A percentile compares a stretch with the other conserved stretches of the same genome.
phyloP scores from a whole-genome alignment of 257 asterid species.

The Solanum ahanhuiri region DNA sequence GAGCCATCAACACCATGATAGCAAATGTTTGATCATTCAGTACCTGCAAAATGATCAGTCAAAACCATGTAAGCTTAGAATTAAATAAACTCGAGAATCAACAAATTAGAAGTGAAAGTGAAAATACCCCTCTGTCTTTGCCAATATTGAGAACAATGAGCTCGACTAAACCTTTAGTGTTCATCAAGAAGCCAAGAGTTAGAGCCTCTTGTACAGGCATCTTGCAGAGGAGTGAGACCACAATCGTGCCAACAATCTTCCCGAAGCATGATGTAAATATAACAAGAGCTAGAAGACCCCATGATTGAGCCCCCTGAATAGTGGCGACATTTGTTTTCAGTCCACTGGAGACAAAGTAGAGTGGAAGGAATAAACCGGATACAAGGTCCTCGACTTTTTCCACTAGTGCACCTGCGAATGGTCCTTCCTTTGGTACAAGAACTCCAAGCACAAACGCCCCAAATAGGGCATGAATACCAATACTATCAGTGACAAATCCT shows the following conservation, averaged over 20 bases:
- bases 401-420: slow-evolving; percentile 49
- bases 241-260: slow-evolving; percentile 42
- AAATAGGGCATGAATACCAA: slow-evolving; percentile 62
- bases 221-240: slow-evolving; percentile 28
- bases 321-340: slow-evolving; percentile 53
- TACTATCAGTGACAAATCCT: slow-evolving; percentile 47
- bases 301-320: slow-evolving; percentile 50
- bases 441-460: slow-evolving; percentile 65
- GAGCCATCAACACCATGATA: slow-evolving; percentile 65
- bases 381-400: slow-evolving; percentile 58
- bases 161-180: slow-evolving; percentile 65
- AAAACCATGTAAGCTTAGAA: not conserved
- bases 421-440: slow-evolving; percentile 65
- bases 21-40: slow-evolving; percentile 73
- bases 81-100: not conserved
- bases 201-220: slow-evolving; percentile 41
- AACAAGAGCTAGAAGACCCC: slow-evolving; percentile 59
- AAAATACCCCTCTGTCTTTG: slow-evolving; percentile 49
- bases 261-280: slow-evolving; percentile 50
- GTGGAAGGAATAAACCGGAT: slow-evolving; percentile 53
- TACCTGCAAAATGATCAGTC: slow-evolving; percentile 29
- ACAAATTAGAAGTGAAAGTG: not conserved
- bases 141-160: slow-evolving; percentile 61
- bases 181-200: slow-evolving; percentile 54
- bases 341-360: slow-evolving; percentile 62